Evolutionary conservation across 257 asterid species (phyloP).

Genomic region (Solanum rostratum): DNA sequence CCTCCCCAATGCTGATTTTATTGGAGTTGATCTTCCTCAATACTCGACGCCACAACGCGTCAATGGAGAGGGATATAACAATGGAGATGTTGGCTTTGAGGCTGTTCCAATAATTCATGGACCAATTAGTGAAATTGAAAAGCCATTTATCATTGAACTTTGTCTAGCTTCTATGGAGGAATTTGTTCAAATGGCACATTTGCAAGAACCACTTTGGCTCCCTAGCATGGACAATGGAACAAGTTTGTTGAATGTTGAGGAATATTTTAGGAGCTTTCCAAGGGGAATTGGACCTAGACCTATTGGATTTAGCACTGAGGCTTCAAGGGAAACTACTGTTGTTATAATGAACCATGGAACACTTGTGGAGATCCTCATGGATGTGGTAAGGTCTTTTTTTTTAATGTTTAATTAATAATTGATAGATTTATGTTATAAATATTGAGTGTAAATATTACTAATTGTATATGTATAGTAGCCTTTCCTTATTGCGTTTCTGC

Average conservation of each 20-base stretch:
- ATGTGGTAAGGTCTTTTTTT: constrained; percentile 22
- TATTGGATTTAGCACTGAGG: constrained; percentile 24
- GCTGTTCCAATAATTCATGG: not conserved
- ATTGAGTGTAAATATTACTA: not conserved
- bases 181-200: constrained; percentile 11
- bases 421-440: not conserved
- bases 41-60: not conserved
- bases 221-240: constrained; percentile 6
- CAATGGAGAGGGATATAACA: constrained; percentile 5
- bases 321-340: constrained; percentile 14
- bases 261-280: constrained; percentile 21
- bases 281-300: constrained; percentile 5
- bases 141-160: constrained; percentile 10
- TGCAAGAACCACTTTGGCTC: constrained; percentile 44
- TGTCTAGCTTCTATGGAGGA: constrained; percentile 42
- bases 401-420: not conserved
- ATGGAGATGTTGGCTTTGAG: not conserved
- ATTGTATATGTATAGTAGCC: not conserved
- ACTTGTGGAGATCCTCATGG: constrained; percentile 33
- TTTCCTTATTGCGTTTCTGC: too few species aligned
- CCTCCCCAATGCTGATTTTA: not conserved
- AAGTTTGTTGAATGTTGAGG: constrained; percentile 16
- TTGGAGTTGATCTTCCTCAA: not conserved
- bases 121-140: constrained; percentile 2
- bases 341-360: constrained; percentile 10